Conservation (phyloP, 345 rosid genomes). For the Gossypium turneri region DNA sequence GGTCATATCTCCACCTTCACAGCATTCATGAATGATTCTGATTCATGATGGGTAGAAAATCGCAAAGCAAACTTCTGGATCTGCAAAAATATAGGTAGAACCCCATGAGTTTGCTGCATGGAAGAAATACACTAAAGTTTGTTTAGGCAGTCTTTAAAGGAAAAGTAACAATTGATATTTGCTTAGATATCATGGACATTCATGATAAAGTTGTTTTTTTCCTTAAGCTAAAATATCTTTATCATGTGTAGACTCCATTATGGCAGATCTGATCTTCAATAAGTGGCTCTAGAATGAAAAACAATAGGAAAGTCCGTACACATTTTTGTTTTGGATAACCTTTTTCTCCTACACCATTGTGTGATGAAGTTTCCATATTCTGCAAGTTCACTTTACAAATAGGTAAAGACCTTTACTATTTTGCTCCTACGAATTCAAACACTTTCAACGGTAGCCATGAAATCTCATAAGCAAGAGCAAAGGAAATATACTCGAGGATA, state of each 20-base stretch:
- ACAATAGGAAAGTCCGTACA: background rate
- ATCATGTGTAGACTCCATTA: background rate
- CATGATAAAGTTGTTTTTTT: background rate
- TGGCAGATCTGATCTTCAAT: background rate
- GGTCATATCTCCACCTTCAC: constrained; percentile 46
- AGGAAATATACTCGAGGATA: background rate
- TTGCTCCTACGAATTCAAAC: background rate
- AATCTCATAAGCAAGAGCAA: background rate
- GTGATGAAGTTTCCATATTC: background rate
- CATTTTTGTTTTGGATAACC: too few relatives aligned
- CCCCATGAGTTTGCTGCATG: background rate
- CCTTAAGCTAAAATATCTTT: background rate
- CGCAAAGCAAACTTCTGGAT: constrained; percentile 77
- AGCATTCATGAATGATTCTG: constrained; percentile 45
- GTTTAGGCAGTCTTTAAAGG: background rate
- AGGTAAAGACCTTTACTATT: background rate
- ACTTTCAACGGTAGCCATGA: background rate
- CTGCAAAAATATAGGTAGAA: constrained; percentile 39
- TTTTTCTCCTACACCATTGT: background rate
- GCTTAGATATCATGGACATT: background rate
- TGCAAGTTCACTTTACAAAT: constrained; percentile 2
- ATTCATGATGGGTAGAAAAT: constrained; percentile 51
- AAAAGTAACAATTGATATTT: background rate
- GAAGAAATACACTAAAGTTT: background rate
- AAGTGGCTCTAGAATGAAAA: background rate